phyloP scores from a whole-genome alignment of 1,139 yeast species.

The Suhomyces anneliseae region DNA sequence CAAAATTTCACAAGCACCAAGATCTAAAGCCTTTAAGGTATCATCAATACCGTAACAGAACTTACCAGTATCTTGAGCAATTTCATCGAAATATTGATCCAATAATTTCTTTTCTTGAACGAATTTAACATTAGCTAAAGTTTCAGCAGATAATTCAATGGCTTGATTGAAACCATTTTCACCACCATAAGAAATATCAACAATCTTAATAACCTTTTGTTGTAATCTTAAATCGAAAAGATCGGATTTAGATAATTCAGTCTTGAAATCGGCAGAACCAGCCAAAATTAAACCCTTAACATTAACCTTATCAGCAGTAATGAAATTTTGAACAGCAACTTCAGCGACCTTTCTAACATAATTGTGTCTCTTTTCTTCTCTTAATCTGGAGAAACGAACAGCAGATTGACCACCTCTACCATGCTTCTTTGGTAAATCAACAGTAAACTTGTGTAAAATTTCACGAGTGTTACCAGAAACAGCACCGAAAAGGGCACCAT shows the following conservation, averaged over 20 bases:
- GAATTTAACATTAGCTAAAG: constrained; percentile 93
- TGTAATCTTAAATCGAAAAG: constrained; percentile 87
- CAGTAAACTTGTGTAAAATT: constrained; percentile 91
- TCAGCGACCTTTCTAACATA: constrained; percentile 98
- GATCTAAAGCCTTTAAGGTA: constrained; percentile 90
- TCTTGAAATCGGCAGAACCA: constrained; percentile 98
- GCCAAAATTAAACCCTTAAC: constrained; percentile 94
- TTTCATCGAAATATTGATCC: constrained; percentile 90
- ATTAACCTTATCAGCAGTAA: constrained; percentile 87
- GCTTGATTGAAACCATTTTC: constrained; percentile 99
- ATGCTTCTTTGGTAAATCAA: constrained; percentile 97
- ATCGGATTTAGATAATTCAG: constrained; percentile 88
- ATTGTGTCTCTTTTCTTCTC: constrained; percentile 98
- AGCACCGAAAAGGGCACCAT: constrained; percentile 95
- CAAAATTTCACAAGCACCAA: constrained; percentile 91
- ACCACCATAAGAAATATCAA: constrained; percentile 97
- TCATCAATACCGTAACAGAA: constrained; percentile 97
- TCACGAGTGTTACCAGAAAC: constrained; percentile 96
- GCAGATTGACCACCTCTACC: constrained; percentile 99
- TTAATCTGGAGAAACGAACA: constrained; percentile 94
- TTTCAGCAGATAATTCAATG: constrained; percentile 93
- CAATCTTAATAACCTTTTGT: constrained; percentile 85
- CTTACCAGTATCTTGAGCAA: constrained; percentile 94
- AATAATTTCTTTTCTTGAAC: constrained; percentile 97
- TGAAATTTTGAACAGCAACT: constrained; percentile 95